Percentiles rank a stretch among this genome's conserved stretches.
Conservation (phyloP, 768 basidiomycete genomes). For the Leccinum incarnatum region DNA sequence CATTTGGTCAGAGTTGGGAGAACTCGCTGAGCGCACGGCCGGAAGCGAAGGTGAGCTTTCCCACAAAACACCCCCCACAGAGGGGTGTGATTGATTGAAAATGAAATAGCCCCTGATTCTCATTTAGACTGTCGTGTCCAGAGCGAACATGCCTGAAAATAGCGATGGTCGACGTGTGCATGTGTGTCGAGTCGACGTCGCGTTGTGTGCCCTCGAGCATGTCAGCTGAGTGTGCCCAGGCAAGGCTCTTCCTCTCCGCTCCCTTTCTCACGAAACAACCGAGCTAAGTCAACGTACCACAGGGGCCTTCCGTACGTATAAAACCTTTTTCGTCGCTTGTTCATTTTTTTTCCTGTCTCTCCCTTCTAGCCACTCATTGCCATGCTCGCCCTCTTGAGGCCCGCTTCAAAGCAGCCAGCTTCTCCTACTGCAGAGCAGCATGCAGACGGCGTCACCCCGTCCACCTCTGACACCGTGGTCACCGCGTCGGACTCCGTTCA, state of each 20-base stretch:
- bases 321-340: conserved; percentile 16
- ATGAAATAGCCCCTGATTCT: conserved; percentile 13
- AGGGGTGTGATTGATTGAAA: background rate
- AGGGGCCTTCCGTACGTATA: conserved; percentile 25
- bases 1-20: conserved; percentile 26
- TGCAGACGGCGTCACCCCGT: background rate
- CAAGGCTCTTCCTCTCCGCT: background rate
- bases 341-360: background rate
- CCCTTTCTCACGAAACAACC: conserved; percentile 31
- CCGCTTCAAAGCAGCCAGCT: conserved; percentile 12
- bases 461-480: conserved; percentile 3
- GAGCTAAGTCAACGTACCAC: conserved; percentile 1
- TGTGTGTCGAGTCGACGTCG: background rate
- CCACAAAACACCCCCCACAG: conserved; percentile 15
- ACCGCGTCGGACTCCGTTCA: background rate
- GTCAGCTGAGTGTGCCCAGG: background rate
- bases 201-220: background rate
- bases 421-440: background rate
- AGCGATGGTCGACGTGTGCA: background rate
- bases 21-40: background rate
- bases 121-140: background rate
- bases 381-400: conserved; percentile 30
- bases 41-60: background rate
- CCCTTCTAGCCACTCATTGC: background rate
- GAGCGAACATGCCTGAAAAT: background rate